Evolutionary conservation across 495 filamentous ascomycete genomes (phyloP).

Genomic region (Aspergillus steynii): DNA sequence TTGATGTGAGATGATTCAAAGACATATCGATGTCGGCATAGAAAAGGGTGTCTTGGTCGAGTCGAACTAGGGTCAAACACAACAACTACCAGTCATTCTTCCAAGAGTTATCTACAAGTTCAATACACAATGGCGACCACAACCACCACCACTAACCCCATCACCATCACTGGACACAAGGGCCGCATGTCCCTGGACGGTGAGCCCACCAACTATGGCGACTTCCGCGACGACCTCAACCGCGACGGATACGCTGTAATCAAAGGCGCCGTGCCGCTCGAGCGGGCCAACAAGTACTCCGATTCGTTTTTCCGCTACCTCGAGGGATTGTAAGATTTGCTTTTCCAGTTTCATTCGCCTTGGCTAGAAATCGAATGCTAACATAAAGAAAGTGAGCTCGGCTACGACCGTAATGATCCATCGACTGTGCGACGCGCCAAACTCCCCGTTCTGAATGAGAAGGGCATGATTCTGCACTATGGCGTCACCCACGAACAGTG

Average conservation of each 20-base stretch:
- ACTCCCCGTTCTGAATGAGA: slow-evolving; percentile 43
- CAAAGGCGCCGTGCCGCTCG: slow-evolving; percentile 44
- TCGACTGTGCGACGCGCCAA: slow-evolving; percentile 35
- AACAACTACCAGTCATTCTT: not conserved
- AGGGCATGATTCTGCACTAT: slow-evolving; percentile 44
- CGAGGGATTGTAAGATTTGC: slow-evolving; percentile 32
- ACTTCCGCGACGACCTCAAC: slow-evolving; percentile 37
- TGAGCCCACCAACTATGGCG: slow-evolving; percentile 24
- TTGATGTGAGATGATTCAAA: too few relatives aligned
- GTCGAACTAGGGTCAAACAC: not conserved
- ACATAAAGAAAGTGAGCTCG: slow-evolving; percentile 29
- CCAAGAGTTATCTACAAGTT: not conserved
- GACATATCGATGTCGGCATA: not conserved
- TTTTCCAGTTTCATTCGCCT: not conserved
- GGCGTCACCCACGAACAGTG: slow-evolving; percentile 44
- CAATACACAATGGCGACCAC: slow-evolving; percentile 9
- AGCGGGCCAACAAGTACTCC: slow-evolving; percentile 37
- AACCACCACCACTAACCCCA: slow-evolving; percentile 18
- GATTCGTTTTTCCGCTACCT: slow-evolving; percentile 38
- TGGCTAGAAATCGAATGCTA: not conserved
- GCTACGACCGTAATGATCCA: slow-evolving; percentile 38
- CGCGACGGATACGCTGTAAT: slow-evolving; percentile 45
- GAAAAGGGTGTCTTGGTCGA: not conserved
- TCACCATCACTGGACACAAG: not conserved
- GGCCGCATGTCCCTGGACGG: slow-evolving; percentile 31